These are phyloP conservation scores for Ceratopteris richardii DNA, from an alignment of 75 land plant species.

Conservation along the genomic window DNA sequence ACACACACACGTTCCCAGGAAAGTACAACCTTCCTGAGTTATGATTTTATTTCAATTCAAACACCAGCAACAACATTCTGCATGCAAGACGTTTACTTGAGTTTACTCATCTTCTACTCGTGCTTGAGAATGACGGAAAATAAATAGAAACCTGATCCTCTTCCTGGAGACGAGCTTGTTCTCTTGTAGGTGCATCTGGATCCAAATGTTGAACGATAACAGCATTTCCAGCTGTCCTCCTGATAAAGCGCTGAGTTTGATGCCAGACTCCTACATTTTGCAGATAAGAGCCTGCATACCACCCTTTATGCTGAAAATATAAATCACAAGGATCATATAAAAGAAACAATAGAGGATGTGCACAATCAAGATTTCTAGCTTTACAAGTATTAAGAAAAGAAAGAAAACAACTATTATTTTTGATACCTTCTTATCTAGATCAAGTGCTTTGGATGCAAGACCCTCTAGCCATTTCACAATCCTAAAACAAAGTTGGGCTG, in stretches of 20 bases:
- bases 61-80: too few species aligned
- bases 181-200: conserved; percentile 98
- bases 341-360: not conserved
- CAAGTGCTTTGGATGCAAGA: conserved; percentile 80
- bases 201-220: conserved; percentile 75
- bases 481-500: conserved; percentile 83
- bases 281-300: conserved; percentile 91
- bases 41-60: too few species aligned
- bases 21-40: too few species aligned
- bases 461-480: conserved; percentile 96
- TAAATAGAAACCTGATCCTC: conserved; percentile 74
- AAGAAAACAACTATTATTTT: not conserved
- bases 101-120: too few species aligned
- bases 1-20: too few species aligned
- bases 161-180: conserved; percentile 49
- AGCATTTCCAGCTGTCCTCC: conserved; percentile 41
- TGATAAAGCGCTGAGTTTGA: conserved; percentile 73
- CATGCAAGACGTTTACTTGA: too few species aligned
- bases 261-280: conserved; percentile 95
- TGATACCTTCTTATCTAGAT: conserved; percentile 75
- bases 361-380: conserved; percentile 1
- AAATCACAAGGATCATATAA: not conserved
- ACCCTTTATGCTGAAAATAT: conserved; percentile 62
- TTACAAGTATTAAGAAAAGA: not conserved
- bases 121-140: too few species aligned